A percentile compares a stretch with the other conserved stretches of the same genome.
Conservation (phyloP, 345 rosid species). For the Toxicodendron radicans region DNA sequence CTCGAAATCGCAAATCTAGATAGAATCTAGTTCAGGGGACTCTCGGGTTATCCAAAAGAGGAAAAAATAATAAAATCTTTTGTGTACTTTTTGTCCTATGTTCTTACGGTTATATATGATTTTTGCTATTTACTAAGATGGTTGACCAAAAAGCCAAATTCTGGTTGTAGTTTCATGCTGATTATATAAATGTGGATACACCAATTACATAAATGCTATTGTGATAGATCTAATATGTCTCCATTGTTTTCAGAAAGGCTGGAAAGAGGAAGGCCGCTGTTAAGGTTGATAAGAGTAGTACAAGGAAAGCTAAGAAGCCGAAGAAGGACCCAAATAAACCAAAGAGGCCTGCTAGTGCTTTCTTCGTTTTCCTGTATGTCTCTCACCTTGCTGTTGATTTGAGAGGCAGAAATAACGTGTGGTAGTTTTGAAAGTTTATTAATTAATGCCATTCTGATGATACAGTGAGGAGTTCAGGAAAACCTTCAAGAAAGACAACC, state of each 20-base stretch:
- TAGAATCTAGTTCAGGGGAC: no score
- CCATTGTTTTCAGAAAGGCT: slow-evolving; percentile 51
- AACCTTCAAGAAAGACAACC: slow-evolving; percentile 70
- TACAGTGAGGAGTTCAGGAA: slow-evolving; percentile 65
- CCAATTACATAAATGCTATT: slow-evolving; percentile 15
- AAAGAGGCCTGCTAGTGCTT: slow-evolving; percentile 80
- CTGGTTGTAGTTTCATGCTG: neutral
- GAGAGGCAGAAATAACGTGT: neutral
- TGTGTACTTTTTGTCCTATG: neutral
- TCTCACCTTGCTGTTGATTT: neutral
- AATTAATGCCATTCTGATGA: neutral
- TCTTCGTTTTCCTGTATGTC: slow-evolving; percentile 79
- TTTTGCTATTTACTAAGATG: slow-evolving; percentile 9
- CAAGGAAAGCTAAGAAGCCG: slow-evolving; percentile 43
- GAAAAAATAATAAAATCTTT: no score
- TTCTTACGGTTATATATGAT: neutral
- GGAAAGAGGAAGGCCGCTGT: slow-evolving; percentile 70
- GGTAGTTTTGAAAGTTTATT: neutral
- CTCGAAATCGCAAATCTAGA: no score
- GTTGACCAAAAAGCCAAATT: neutral
- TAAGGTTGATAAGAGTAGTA: slow-evolving; percentile 30
- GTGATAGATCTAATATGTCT: slow-evolving; percentile 20
- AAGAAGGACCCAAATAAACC: slow-evolving; percentile 80
- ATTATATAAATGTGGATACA: slow-evolving; percentile 1
- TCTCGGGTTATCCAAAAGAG: no score